A percentile compares a stretch with the other conserved stretches of the same genome.
phyloP scores from a whole-genome alignment of 164 flowering plant species.

The Vitis labrusca region DNA sequence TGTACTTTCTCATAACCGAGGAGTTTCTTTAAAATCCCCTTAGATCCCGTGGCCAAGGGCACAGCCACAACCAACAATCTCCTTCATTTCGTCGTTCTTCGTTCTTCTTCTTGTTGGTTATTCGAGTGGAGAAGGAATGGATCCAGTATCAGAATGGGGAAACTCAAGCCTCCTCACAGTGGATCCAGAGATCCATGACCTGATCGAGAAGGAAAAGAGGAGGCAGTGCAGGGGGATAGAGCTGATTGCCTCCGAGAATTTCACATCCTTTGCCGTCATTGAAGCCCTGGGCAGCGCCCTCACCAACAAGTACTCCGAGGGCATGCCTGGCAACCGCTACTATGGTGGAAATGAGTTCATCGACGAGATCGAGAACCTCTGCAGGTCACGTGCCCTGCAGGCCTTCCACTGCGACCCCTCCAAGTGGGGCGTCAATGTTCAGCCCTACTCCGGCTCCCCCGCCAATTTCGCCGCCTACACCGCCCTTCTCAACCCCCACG shows the following conservation, averaged over 20 bases:
- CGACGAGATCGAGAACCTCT: conserved; percentile 92
- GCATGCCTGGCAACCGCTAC: conserved; percentile 97
- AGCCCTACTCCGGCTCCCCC: conserved; percentile 93
- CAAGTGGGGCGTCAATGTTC: conserved; percentile 96
- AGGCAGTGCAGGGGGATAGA: conserved; percentile 94
- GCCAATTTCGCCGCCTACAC: conserved; percentile 99
- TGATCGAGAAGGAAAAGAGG: conserved; percentile 97
- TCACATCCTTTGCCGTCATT: conserved; percentile 96
- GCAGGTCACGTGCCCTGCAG: conserved; percentile 76
- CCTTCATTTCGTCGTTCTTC: not conserved
- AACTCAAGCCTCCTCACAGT: conserved; percentile 60
- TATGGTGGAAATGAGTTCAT: conserved; percentile 98
- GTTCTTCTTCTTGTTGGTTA: not conserved
- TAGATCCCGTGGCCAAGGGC: no score
- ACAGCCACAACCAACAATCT: not conserved
- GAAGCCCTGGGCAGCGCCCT: conserved; percentile 90
- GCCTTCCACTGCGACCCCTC: conserved; percentile 67
- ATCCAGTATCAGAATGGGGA: conserved; percentile 82
- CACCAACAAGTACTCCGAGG: conserved; percentile 99
- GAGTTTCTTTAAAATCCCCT: no score
- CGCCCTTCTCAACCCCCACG: conserved; percentile 87
- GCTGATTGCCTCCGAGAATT: conserved; percentile 94
- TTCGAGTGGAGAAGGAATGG: conserved; percentile 42
- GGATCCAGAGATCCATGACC: conserved; percentile 85
- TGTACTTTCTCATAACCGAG: no score